Evolutionary conservation across 352 stramenopile genomes (phyloP).

Genomic region (Globisporangium okanoganense): DNA sequence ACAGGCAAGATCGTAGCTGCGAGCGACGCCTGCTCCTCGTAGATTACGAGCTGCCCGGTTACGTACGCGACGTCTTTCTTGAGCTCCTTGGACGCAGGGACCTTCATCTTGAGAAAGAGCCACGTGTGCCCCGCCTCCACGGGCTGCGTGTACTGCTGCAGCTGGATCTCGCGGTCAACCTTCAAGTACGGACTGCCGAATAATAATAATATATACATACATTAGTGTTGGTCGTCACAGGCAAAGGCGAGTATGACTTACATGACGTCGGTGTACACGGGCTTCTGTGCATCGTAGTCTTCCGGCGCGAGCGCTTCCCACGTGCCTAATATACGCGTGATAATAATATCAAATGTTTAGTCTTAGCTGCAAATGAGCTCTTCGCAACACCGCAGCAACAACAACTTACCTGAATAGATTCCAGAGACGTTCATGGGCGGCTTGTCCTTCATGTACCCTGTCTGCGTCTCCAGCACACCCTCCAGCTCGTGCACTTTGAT

Average conservation of each 20-base stretch:
- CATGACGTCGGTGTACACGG: constrained; percentile 66
- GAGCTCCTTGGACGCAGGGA: constrained; percentile 61
- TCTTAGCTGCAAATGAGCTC: neutral
- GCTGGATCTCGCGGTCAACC: constrained; percentile 66
- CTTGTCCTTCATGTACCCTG: constrained; percentile 36
- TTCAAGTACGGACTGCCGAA: constrained; percentile 59
- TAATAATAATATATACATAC: constrained; percentile 2
- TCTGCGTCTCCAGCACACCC: constrained; percentile 37
- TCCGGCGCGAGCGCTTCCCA: constrained; percentile 57
- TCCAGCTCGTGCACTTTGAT: constrained; percentile 49
- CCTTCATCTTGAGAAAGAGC: constrained; percentile 82
- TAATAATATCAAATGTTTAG: neutral
- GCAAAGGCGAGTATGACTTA: constrained; percentile 13
- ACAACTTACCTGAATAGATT: constrained; percentile 61
- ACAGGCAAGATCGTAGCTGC: constrained; percentile 77
- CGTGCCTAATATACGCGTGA: constrained; percentile 22
- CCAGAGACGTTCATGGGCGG: constrained; percentile 66
- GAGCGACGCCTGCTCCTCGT: constrained; percentile 75
- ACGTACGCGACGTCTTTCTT: constrained; percentile 71
- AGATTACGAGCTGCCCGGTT: constrained; percentile 78
- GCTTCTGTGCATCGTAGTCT: constrained; percentile 56
- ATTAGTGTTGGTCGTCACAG: neutral
- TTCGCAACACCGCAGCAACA: no score
- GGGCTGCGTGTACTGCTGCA: constrained; percentile 71
- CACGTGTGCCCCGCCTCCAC: constrained; percentile 71